A percentile compares a stretch with the other conserved stretches of the same genome.
These are phyloP conservation scores for Passiflora organensis DNA, from an alignment of 345 rosid species.

Conservation along the genomic window DNA sequence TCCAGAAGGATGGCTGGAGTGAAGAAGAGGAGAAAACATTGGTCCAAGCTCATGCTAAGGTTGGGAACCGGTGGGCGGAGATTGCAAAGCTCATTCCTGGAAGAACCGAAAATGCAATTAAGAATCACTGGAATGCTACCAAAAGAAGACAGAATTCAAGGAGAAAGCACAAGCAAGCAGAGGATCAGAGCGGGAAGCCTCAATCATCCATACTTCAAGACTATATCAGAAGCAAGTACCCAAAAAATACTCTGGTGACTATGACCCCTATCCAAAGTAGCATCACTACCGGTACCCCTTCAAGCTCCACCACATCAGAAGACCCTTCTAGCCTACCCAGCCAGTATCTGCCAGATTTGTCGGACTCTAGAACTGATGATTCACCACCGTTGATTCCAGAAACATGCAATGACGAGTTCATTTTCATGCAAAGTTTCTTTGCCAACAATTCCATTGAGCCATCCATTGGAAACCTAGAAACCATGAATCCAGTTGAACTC, in stretches of 20 bases:
- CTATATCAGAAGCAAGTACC: constrained; percentile 14
- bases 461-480: too few relatives aligned
- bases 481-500: too few relatives aligned
- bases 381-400: constrained; percentile 27
- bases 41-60: not conserved
- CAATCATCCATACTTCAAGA: too few relatives aligned
- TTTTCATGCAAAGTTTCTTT: constrained; percentile 64
- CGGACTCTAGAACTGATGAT: constrained; percentile 21
- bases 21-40: not conserved
- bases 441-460: constrained; percentile 21
- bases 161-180: too few relatives aligned
- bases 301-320: constrained; percentile 28
- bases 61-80: not conserved
- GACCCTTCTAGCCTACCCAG: constrained; percentile 25
- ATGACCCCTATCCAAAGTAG: constrained; percentile 11
- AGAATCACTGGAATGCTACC: not conserved
- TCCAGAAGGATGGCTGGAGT: too few relatives aligned
- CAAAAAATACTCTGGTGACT: constrained; percentile 13
- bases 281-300: constrained; percentile 21
- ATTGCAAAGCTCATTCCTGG: not conserved
- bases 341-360: constrained; percentile 35
- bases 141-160: too few relatives aligned
- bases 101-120: not conserved
- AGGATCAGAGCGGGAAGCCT: too few relatives aligned
- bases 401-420: constrained; percentile 57